These are phyloP conservation scores for Thymus quinquecostatus DNA, from an alignment of 257 asterid genomes.

Conservation along the genomic window DNA sequence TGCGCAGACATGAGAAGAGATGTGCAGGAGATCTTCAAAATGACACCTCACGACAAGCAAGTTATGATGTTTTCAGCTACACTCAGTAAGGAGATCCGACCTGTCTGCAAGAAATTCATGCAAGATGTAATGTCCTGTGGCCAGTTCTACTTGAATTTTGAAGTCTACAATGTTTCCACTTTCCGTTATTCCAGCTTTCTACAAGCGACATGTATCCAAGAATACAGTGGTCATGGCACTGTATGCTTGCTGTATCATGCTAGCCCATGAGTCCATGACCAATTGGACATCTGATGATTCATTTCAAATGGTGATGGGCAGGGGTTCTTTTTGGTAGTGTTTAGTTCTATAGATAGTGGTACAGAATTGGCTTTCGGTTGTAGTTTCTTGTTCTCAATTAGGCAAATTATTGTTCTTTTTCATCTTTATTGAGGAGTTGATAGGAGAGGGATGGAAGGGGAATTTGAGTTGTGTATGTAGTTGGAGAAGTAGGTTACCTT, in stretches of 20 bases:
- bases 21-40: constrained; percentile 88
- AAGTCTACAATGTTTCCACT: constrained; percentile 58
- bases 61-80: constrained; percentile 99
- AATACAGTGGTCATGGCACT: constrained; percentile 58
- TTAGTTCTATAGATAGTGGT: constrained; percentile 24
- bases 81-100: constrained; percentile 96
- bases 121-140: constrained; percentile 97
- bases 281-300: constrained; percentile 37
- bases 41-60: constrained; percentile 98
- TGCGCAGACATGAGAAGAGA: constrained; percentile 90
- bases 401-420: constrained; percentile 13
- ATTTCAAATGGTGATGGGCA: constrained; percentile 29
- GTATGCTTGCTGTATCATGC: constrained; percentile 44
- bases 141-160: constrained; percentile 74
- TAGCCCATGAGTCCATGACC: constrained; percentile 38
- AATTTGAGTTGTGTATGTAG: constrained; percentile 21
- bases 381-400: constrained; percentile 13
- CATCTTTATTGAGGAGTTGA: constrained; percentile 17
- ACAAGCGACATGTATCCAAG: constrained; percentile 45
- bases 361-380: constrained; percentile 9
- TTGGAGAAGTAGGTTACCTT: constrained; percentile 33
- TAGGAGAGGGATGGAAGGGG: constrained; percentile 27
- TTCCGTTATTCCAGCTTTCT: constrained; percentile 61
- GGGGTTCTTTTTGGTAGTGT: constrained; percentile 21
- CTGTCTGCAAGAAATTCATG: constrained; percentile 96